A percentile compares a stretch with the other conserved stretches of the same genome.
These are phyloP conservation scores for Arthromyces matolae DNA, from an alignment of 768 basidiomycete species.

Conservation along the genomic window DNA sequence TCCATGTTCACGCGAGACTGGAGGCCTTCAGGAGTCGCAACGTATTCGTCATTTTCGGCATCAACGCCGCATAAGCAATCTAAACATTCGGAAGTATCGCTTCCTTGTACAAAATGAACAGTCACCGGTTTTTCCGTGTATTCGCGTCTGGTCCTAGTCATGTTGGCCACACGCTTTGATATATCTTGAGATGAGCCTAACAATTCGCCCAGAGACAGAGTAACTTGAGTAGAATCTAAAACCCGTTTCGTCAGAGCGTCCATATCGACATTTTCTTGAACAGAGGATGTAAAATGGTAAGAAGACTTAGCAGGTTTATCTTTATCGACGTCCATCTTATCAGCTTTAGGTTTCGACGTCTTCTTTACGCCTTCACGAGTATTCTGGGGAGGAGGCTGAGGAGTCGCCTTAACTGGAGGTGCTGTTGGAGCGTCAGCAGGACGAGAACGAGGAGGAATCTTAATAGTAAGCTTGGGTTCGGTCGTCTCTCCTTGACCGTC, in stretches of 20 bases:
- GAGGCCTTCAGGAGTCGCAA: neutral
- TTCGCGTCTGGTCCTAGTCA: slow-evolving; percentile 9
- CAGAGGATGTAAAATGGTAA: slow-evolving; percentile 2
- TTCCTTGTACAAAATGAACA: neutral
- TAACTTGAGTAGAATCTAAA: neutral
- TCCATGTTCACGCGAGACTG: neutral
- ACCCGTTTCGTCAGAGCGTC: neutral
- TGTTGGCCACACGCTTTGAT: slow-evolving; percentile 6
- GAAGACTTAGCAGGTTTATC: neutral
- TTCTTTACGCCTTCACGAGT: slow-evolving; percentile 1
- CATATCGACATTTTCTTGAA: slow-evolving; percentile 3
- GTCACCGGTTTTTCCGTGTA: slow-evolving; percentile 9
- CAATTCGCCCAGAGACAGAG: neutral
- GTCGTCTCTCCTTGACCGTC: too few species aligned
- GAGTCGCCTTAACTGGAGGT: neutral
- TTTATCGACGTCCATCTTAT: neutral
- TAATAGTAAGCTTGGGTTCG: neutral
- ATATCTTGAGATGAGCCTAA: neutral
- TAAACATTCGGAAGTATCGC: too few species aligned
- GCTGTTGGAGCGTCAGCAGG: neutral
- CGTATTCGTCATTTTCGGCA: neutral
- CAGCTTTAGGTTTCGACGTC: neutral
- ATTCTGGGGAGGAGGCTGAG: neutral
- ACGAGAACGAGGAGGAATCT: neutral
- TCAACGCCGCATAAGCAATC: too few species aligned